Evolutionary conservation across 1,284 basidiomycete species (phyloP), one percentile per base, ranked within the genome.

Genomic region (Pseudozyma tsukubaensis): DNA sequence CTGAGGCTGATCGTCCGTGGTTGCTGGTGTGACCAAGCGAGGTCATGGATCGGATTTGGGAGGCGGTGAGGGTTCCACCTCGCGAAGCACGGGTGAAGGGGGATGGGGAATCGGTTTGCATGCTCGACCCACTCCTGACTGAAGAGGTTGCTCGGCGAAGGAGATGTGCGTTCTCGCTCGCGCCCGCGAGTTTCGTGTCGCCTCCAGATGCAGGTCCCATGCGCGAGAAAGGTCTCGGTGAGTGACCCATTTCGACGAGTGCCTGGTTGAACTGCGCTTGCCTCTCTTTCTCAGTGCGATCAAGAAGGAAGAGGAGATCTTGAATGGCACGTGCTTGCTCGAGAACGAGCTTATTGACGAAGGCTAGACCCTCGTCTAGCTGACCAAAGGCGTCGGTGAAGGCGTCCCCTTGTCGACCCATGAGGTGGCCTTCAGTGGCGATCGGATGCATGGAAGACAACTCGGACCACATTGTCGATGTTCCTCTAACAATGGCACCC

Each of bases 341-440:
- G 3, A 68, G 65, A n/a, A 68, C 65, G 42, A 73, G 51, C 54
- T 73, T 73, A 54, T 68, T 68, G 36, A 73, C 60, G n/a, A 73
- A 73, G 0, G 71, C 65, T 7, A 73, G 50, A 1, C 71, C 71
- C 14, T 73, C 65, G 35, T 73, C 71, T 10, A 73, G 71, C 58
- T 68, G 71, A 6, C 61, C 71, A 21, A 73, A 73, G 3, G 71
- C 71, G 13, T 63, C 61, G 8, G 71, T 73, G 14, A 68, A 60
- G 4, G 55, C 61, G 14, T 73, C 65, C 8, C 58, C 71, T 7
- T 40, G 49, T 3, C 58, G 58, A 13, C 65, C 65, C 60, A 68
- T 64, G 29, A 73, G 63, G n/a, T 65, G 71, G 1, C 60, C 65
- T 35, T 73, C 71, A 1, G 71, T 68, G 39, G 71, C 71, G 40